Evolutionary conservation across 176 grass and related monocot species (phyloP), one percentile per base, ranked within the genome.

Genomic region (Triticum urartu): DNA sequence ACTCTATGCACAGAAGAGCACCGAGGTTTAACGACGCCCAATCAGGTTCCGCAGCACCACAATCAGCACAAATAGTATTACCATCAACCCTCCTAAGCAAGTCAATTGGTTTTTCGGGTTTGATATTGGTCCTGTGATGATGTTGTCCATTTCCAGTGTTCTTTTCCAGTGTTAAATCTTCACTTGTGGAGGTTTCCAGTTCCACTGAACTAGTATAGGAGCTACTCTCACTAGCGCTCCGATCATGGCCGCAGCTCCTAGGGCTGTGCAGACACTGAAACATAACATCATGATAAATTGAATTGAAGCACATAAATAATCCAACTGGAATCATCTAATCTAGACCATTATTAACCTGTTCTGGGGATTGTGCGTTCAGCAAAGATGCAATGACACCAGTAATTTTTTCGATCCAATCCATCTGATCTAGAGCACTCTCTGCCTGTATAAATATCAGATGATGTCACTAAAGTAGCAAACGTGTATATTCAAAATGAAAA

Each of bases 321-420:
- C 48, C 18, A 76, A 88, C n/a, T 45, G 4, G 18, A 50, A 79
- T 13, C 17, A 21, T 86, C 39, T 20, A 75, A 26, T 35, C 28
- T 69, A 38, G 43, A 70, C 65, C 45, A 83, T 68, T 81, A 79
- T 79, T 78, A 89, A 89, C 97, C 92, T 93, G 94, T 85, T 95
- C 90, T 87, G 94, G 94, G 39, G 90, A 94, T 60, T 94, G 91
- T 43, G 97, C 92, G 64, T 34, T 99, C 54, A 99, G 89, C 58
- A 99, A 87, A 81, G 97, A 94, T 33, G 97, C 94, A 88, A 96
- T 99, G 74, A 95, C 97, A 81, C 92, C 94, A 85, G 97, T 99
- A 81, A 99, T 99, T 87, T 99, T 99, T 88, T 99, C 94, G 73
- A 96, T 94, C 97, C 97, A 99, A 77, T 99, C 94, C 94, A 96